These are phyloP conservation scores for Crithidia sp. DNA, from an alignment of 208 protist species.

Conservation along the genomic window DNA sequence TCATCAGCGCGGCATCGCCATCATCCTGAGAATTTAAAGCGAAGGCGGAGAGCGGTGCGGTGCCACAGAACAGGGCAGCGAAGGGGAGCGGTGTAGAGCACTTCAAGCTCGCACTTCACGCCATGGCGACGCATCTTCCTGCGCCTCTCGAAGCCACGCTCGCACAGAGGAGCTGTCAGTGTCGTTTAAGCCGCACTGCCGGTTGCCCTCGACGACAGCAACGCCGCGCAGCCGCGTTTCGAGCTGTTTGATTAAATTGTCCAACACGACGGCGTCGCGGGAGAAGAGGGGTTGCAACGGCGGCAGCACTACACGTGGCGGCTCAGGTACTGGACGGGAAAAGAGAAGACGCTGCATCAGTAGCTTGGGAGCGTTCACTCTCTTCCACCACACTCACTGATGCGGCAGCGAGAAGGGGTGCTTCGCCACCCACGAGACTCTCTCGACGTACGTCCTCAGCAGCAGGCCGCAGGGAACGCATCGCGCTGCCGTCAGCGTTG, in stretches of 20 bases:
- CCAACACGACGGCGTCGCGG: constrained; percentile 60
- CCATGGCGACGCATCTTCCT: constrained; percentile 16
- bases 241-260: constrained; percentile 31
- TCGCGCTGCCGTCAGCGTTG: not conserved
- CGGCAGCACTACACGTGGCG: not conserved
- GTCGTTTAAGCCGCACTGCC: not conserved
- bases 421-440: too few species aligned
- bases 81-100: constrained; percentile 32
- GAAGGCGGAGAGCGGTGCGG: not conserved
- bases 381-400: too few species aligned
- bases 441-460: too few species aligned
- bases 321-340: not conserved
- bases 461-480: too few species aligned
- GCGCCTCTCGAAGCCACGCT: constrained; percentile 27
- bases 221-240: not conserved
- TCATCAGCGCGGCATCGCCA: not conserved
- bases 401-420: too few species aligned
- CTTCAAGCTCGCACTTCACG: constrained; percentile 42
- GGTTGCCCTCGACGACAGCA: not conserved
- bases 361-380: not conserved
- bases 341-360: not conserved
- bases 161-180: not conserved
- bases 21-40: not conserved
- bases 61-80: not conserved
- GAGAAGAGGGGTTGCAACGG: constrained; percentile 46